Conservation (phyloP, 1,284 basidiomycete species). For the Sporisorium reilianum region DNA sequence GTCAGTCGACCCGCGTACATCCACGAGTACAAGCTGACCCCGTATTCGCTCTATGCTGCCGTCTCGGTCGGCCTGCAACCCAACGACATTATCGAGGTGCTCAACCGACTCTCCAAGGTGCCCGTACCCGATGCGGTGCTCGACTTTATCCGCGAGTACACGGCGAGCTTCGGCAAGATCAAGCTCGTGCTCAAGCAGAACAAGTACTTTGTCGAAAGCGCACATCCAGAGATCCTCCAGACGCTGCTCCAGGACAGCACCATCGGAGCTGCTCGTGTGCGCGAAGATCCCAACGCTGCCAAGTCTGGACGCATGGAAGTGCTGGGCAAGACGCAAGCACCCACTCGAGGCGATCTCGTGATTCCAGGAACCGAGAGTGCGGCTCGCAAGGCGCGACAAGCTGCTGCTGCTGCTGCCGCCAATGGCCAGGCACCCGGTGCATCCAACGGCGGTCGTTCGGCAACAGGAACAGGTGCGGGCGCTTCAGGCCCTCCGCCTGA, state of each 20-base stretch:
- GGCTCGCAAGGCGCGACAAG: constrained; percentile 44
- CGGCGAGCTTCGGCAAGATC: constrained; percentile 68
- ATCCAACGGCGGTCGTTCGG: constrained; percentile 15
- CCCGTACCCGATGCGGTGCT: constrained; percentile 64
- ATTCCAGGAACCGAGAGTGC: constrained; percentile 63
- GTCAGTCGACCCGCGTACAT: constrained; percentile 98
- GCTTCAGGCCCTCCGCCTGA: constrained; percentile 34
- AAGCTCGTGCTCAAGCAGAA: constrained; percentile 69
- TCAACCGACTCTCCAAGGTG: constrained; percentile 70
- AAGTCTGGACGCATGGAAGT: constrained; percentile 51
- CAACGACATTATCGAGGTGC: constrained; percentile 95
- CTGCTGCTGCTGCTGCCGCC: constrained; percentile 29
- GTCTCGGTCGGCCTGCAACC: constrained; percentile 98
- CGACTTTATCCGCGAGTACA: constrained; percentile 67
- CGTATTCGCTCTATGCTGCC: constrained; percentile 97
- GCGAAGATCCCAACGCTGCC: constrained; percentile 48
- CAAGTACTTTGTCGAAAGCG: constrained; percentile 68
- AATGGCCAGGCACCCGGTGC: constrained; percentile 24
- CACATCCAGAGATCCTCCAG: constrained; percentile 65
- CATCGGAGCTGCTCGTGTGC: constrained; percentile 61
- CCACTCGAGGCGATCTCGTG: constrained; percentile 60
- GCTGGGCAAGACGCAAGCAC: constrained; percentile 55
- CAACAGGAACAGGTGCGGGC: constrained; percentile 17
- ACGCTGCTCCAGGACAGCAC: constrained; percentile 65
- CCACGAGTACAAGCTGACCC: constrained; percentile 98